Base-by-base conservation (phyloP, 768 basidiomycete genomes). In the Stropharia rugosoannulata region DNA sequence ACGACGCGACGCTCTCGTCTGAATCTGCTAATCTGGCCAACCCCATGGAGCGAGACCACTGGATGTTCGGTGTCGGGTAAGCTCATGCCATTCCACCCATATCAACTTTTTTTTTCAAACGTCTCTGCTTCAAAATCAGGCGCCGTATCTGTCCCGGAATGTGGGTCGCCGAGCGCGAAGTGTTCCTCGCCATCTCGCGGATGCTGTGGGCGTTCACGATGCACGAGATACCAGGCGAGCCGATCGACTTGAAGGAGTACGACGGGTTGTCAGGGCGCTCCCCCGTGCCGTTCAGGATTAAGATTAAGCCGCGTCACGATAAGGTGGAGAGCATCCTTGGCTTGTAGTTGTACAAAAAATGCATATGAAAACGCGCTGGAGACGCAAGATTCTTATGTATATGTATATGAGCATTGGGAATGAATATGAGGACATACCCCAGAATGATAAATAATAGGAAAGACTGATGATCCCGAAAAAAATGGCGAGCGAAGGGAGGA, bases 21-120 rank as follows among this genome's bases (percentile, higher is more conserved):
- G 78, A 80, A 51, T 79, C 78, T 2, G 75, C 76, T 13, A 76
- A 78, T 38, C 62, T 75, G 19, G 43, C 70, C 1, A 68, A 80
- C 56, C 68, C 77, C 7, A 68, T 68, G 58, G 68, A 81, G 49
- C 73, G 79, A 37, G 80, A 81, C 56, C 77, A 81, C 53, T 81
- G 80, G 80, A 72, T 73, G 63, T 81, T 79, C 50, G 80, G 80
- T 13, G 77, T 66, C 1, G 80, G 79, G 79, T 81, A 59, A 27
- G 71, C 64, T 25, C 36, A 38, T 7, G 38, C n/a, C 16, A 41
- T 18, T 19, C 36, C n/a, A 16, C 36, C 15, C 16, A 32, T 19
- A 19, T 22, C 18, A 15, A 19, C 37, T 37, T 18, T 12, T 32
- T 19, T 49, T 38, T 4, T 19, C 37, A 46, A 35, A 8, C 15